Conservation (phyloP, 139 green algal species). For the Ettlia oleoabundans region DNA sequence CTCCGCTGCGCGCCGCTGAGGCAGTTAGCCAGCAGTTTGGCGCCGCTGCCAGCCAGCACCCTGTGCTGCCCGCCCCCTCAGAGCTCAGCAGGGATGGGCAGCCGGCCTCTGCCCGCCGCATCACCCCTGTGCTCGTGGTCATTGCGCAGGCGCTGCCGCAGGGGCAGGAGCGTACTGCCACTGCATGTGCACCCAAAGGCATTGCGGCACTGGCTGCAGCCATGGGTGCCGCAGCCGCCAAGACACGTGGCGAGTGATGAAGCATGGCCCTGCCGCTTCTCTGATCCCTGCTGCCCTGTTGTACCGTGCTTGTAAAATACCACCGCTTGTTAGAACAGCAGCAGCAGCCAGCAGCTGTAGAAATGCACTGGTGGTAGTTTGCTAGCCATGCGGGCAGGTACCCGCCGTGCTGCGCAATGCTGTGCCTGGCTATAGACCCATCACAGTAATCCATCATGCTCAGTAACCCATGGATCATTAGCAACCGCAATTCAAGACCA, state of each 20-base stretch:
- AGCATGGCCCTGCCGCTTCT: neutral
- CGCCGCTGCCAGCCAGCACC: neutral
- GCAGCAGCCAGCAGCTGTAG: too few species aligned
- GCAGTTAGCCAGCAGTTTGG: neutral
- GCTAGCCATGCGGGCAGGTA: too few species aligned
- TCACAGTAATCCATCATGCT: too few species aligned
- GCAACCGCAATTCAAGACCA: too few species aligned
- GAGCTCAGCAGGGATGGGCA: constrained; percentile 14
- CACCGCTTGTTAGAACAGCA: too few species aligned
- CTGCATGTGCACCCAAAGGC: neutral
- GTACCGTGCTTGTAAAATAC: neutral
- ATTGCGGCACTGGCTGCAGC: constrained; percentile 22
- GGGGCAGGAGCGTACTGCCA: neutral
- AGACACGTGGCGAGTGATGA: neutral
- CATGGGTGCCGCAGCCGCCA: neutral
- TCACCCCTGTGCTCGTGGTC: constrained; percentile 8
- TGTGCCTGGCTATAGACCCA: too few species aligned
- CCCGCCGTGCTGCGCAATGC: too few species aligned
- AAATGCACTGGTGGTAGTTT: too few species aligned
- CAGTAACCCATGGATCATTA: too few species aligned
- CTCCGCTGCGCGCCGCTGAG: constrained; percentile 3
- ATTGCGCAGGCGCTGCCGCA: neutral
- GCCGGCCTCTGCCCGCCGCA: constrained; percentile 7
- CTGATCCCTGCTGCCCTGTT: neutral
- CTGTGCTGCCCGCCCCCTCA: neutral